phyloP scores from a whole-genome alignment of 495 filamentous ascomycete species.

The Neurospora sublineolata region DNA sequence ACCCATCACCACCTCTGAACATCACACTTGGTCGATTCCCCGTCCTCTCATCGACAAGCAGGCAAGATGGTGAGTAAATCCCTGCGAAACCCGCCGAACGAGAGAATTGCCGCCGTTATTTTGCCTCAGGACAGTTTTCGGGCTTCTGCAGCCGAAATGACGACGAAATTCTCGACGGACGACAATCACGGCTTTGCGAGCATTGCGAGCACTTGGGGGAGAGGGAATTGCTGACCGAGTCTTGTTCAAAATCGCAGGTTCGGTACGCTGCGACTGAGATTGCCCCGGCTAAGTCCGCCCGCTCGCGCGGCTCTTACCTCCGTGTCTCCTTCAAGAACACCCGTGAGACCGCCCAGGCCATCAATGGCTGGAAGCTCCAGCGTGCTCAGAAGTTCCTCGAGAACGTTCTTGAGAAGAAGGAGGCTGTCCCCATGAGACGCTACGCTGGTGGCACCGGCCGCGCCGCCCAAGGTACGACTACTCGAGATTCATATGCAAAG shows the following conservation, averaged over 20 bases:
- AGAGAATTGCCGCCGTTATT: neutral
- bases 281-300: conserved; percentile 82
- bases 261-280: conserved; percentile 94
- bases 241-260: conserved; percentile 49
- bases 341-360: conserved; percentile 95
- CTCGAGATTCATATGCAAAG: neutral
- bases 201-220: neutral
- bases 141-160: neutral
- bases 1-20: conserved; percentile 19
- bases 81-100: conserved; percentile 1
- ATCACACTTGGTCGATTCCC: conserved; percentile 22
- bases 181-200: neutral
- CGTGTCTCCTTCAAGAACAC: conserved; percentile 99
- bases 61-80: conserved; percentile 29
- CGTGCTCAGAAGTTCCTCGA: conserved; percentile 91
- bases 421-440: conserved; percentile 93
- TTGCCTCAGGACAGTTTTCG: neutral
- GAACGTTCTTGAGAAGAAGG: conserved; percentile 89
- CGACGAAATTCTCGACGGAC: neutral
- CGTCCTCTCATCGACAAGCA: conserved; percentile 24
- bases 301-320: conserved; percentile 94
- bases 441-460: conserved; percentile 91
- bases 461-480: conserved; percentile 81
- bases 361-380: conserved; percentile 97
- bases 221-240: conserved; percentile 24